A percentile compares a stretch with the other conserved stretches of the same genome.
These are phyloP conservation scores for Coelastrella sp. DNA, from an alignment of 139 green algal genomes.

Conservation along the genomic window DNA sequence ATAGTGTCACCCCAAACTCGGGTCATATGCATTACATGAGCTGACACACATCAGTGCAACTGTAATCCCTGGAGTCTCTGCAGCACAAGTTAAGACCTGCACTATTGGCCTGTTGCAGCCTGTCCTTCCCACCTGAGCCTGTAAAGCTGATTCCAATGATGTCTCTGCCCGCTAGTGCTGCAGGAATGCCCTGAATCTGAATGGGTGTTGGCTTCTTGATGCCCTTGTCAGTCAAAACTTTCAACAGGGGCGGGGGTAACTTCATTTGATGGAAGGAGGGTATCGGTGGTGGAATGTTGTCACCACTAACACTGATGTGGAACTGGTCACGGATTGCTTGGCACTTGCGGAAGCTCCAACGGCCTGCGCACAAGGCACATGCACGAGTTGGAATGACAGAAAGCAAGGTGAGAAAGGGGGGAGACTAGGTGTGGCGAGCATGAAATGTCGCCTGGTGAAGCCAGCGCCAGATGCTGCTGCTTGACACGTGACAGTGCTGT, in stretches of 20 bases:
- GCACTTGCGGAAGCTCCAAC: neutral
- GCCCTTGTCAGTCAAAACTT: slow-evolving; percentile 78
- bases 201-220: slow-evolving; percentile 96
- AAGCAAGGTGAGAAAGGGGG: no score
- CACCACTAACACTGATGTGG: slow-evolving; percentile 93
- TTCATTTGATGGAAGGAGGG: slow-evolving; percentile 86
- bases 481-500: neutral
- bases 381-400: neutral
- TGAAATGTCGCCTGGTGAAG: no score
- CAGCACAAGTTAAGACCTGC: no score
- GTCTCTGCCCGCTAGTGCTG: slow-evolving; percentile 94
- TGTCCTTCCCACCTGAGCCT: slow-evolving; percentile 68
- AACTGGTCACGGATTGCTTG: slow-evolving; percentile 87
- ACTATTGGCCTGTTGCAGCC: no score
- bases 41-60: no score
- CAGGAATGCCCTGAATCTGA: slow-evolving; percentile 96
- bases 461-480: neutral
- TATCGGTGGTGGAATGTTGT: slow-evolving; percentile 91
- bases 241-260: slow-evolving; percentile 75
- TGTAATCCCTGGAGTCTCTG: no score
- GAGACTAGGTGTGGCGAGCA: no score
- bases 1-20: no score
- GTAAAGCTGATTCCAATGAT: slow-evolving; percentile 99
- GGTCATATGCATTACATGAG: no score
- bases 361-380: neutral